Evolutionary conservation across 129 eudicot species (phyloP).

Genomic region (Scalesia atractyloides): DNA sequence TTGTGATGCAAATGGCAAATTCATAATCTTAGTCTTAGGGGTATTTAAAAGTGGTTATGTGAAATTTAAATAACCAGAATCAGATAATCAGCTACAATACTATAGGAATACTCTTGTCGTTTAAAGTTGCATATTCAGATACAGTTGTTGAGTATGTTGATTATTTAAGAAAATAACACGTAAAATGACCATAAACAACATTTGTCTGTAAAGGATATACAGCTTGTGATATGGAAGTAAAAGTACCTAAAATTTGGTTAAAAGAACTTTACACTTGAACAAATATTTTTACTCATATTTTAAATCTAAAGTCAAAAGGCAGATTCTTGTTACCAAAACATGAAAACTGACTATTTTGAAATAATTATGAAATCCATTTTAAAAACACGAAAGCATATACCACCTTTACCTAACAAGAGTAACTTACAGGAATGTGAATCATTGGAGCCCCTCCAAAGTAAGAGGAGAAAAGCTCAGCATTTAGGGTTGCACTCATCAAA

Average conservation of each 20-base stretch:
- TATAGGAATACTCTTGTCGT: background rate
- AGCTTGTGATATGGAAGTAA: background rate
- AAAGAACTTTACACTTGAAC: background rate
- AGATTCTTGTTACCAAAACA: background rate
- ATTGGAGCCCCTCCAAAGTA: constrained; percentile 93
- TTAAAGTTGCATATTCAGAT: background rate
- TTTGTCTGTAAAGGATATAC: background rate
- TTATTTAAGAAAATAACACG: background rate
- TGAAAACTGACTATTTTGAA: constrained; percentile 4
- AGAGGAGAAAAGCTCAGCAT: constrained; percentile 95
- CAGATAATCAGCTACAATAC: background rate
- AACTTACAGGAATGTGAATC: constrained; percentile 89
- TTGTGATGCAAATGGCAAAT: background rate
- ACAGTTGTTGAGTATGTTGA: background rate
- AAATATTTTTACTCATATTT: background rate
- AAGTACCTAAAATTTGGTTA: constrained; percentile 1
- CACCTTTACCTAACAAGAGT: background rate
- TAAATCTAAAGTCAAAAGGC: background rate
- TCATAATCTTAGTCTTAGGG: background rate
- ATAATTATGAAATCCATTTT: background rate
- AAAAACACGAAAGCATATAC: background rate
- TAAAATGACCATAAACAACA: constrained; percentile 3
- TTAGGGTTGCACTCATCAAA: constrained; percentile 96
- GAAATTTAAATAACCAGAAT: background rate
- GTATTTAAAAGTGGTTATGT: background rate